Base-by-base conservation (phyloP, 2,329 filamentous ascomycete genomes). In the Neoarthrinium moseri region DNA sequence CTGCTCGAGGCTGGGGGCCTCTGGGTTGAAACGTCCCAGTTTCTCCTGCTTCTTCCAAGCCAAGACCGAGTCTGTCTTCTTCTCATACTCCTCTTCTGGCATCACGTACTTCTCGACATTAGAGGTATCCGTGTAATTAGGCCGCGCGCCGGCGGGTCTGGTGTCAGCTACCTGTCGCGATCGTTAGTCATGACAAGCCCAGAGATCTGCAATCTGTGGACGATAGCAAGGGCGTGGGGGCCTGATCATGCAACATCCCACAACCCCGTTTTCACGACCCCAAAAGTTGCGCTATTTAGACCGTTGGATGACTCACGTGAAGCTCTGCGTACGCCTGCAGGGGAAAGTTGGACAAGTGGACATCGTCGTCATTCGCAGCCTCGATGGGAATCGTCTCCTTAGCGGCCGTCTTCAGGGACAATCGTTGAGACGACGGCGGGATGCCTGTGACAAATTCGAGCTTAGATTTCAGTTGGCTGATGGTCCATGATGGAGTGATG, bases 31-130 rank as follows among this genome's bases (percentile, higher is more conserved):
- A 27, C 94, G 89, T 41, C 94, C 94, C n/a, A 97, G 81, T 65
- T 95, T 91, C 67, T 96, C 85, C n/a, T 83, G 74, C 71, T 89
- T 92, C 71, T 99, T 99, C 91, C 91, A 97, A 5, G 91, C 89
- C 20, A 96, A 80, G 12, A 99, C 94, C 4, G 87, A 92, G 68
- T 96, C 89, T 34, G 83, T 75, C 61, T 91, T 90, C 60, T 83
- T 82, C 64, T 91, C 90, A 69, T 99, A 99, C 61, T 91, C 87
- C 40, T 85, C 78, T 43, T 80, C 75, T n/a, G 91, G 89, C 78
- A 99, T 87, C 51, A 87, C 82, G 66, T 94, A 97, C 72, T 96
- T 96, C 46, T 91, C 83, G 5, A 96, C 90, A 8, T 81, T 78
- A 34, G 87, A 86, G 35, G 87, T 79, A 69, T 95, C 91, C 54